These are phyloP conservation scores for Ceratocystis albifundus DNA, from an alignment of 2,329 filamentous ascomycete species.

Conservation along the genomic window DNA sequence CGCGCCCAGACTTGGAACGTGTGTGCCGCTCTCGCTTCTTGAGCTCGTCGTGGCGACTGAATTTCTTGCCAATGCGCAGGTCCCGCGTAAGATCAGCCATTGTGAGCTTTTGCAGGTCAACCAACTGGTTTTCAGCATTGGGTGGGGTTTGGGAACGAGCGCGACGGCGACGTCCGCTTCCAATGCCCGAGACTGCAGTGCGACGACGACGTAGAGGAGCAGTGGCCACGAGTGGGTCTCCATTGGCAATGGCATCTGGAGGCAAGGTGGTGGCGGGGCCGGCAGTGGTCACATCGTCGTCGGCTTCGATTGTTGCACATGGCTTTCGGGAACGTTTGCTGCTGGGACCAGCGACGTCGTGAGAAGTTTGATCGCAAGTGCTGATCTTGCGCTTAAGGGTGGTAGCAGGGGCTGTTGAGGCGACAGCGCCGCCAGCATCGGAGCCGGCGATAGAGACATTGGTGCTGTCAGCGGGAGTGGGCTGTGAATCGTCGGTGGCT, in stretches of 20 bases:
- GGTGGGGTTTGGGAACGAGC: conserved; percentile 48
- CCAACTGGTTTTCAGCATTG: conserved; percentile 48
- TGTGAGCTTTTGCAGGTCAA: conserved; percentile 55
- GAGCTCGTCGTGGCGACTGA: conserved; percentile 61
- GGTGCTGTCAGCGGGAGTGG: conserved; percentile 18
- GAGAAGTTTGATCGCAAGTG: neutral
- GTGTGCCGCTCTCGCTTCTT: conserved; percentile 49
- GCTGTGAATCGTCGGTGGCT: conserved; percentile 19
- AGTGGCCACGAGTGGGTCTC: conserved; percentile 23
- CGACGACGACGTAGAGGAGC: conserved; percentile 12
- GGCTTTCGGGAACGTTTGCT: conserved; percentile 26
- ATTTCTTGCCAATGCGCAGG: conserved; percentile 60
- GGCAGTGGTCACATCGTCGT: conserved; percentile 16
- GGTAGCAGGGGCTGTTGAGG: neutral
- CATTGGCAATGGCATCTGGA: too few species aligned
- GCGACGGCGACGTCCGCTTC: conserved; percentile 27
- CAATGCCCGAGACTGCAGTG: neutral
- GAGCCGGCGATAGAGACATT: conserved; percentile 18
- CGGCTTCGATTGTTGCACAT: conserved; percentile 26
- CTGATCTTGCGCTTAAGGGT: conserved; percentile 14
- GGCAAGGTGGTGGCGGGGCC: conserved; percentile 23
- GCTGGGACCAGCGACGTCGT: neutral
- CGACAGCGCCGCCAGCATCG: neutral
- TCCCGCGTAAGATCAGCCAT: conserved; percentile 65
- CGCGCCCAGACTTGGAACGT: conserved; percentile 24